A percentile compares a stretch with the other conserved stretches of the same genome.
phyloP scores from a whole-genome alignment of 352 stramenopile genomes.

The Phytophthora lateralis region DNA sequence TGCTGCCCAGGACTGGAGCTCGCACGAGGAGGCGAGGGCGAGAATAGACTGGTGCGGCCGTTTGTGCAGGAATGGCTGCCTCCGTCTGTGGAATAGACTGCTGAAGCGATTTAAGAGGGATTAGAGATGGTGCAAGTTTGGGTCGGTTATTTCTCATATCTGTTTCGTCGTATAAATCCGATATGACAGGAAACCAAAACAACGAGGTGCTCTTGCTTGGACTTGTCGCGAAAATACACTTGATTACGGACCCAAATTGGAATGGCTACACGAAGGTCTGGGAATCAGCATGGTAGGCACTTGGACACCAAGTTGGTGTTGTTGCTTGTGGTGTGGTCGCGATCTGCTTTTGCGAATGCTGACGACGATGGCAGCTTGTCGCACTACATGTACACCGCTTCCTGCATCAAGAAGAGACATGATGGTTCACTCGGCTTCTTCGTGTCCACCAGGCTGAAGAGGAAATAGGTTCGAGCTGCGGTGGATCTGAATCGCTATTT shows the following conservation, averaged over 20 bases:
- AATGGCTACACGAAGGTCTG: too few species aligned
- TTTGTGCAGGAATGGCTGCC: conserved; percentile 24
- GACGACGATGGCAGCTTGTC: background rate
- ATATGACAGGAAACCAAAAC: too few species aligned
- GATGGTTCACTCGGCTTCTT: conserved; percentile 3
- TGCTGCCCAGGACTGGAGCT: background rate
- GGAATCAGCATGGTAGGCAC: too few species aligned
- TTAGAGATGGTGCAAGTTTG: background rate
- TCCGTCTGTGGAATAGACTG: background rate
- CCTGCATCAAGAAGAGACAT: conserved; percentile 1
- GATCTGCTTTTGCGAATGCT: background rate
- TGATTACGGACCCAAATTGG: too few species aligned
- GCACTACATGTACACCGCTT: too few species aligned
- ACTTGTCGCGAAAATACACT: too few species aligned
- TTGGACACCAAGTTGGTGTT: too few species aligned
- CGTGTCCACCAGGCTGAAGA: conserved; percentile 1
- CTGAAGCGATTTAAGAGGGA: background rate
- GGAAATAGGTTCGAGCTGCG: too few species aligned
- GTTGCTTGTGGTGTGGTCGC: background rate
- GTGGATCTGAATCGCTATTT: too few species aligned
- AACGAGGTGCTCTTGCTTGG: too few species aligned
- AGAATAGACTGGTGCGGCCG: conserved; percentile 25
- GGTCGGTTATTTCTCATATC: background rate
- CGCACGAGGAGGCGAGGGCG: background rate
- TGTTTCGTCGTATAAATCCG: too few species aligned